phyloP scores from a whole-genome alignment of 345 rosid genomes.

The Aquilaria yunnanensis region DNA sequence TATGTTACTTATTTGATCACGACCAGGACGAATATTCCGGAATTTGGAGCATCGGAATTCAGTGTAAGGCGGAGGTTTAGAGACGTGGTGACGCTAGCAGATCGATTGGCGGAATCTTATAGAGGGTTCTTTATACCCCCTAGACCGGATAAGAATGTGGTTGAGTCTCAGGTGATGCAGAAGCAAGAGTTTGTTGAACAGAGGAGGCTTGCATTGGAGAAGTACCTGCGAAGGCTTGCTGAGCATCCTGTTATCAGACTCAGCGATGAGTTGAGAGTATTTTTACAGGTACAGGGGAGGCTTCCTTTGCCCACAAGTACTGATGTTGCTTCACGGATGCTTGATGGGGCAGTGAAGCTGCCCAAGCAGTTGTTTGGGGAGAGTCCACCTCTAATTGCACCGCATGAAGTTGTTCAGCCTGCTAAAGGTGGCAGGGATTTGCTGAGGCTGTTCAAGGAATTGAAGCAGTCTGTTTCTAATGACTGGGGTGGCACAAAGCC shows the following conservation, averaged over 20 bases:
- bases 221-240: slow-evolving; percentile 62
- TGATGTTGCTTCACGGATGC: slow-evolving; percentile 90
- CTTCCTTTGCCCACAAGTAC: slow-evolving; percentile 55
- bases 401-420: slow-evolving; percentile 80
- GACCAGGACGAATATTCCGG: slow-evolving; percentile 74
- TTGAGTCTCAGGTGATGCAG: slow-evolving; percentile 96
- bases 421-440: slow-evolving; percentile 89
- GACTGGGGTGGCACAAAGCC: slow-evolving; percentile 91
- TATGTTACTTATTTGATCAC: slow-evolving; percentile 73
- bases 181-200: slow-evolving; percentile 97
- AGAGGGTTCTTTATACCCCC: slow-evolving; percentile 87
- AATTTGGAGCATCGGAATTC: slow-evolving; percentile 57
- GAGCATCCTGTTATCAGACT: slow-evolving; percentile 66
- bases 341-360: slow-evolving; percentile 82
- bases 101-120: slow-evolving; percentile 76
- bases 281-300: slow-evolving; percentile 79
- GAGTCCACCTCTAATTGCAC: slow-evolving; percentile 39
- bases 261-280: slow-evolving; percentile 81
- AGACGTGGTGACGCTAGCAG: slow-evolving; percentile 78
- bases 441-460: slow-evolving; percentile 81
- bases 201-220: slow-evolving; percentile 84
- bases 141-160: slow-evolving; percentile 89
- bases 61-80: slow-evolving; percentile 76
- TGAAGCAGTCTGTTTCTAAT: slow-evolving; percentile 79
- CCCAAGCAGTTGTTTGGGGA: slow-evolving; percentile 89